Conservation (phyloP, 2,329 filamentous ascomycete genomes). For the Arthroderma uncinatum region DNA sequence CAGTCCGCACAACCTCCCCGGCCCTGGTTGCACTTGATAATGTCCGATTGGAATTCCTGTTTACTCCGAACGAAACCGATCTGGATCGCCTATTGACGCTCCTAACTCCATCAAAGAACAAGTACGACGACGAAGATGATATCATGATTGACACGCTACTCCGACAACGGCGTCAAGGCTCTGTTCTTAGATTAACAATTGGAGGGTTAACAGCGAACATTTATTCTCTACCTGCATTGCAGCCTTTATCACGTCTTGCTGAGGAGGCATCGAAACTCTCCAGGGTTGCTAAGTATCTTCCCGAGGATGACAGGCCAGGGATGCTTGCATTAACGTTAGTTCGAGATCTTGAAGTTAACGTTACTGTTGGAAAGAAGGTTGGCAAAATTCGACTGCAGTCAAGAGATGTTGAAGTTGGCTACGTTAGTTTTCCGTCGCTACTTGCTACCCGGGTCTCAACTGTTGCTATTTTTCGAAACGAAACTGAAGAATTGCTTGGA, state of each 20-base stretch:
- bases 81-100: conserved; percentile 71
- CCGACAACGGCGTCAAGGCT: conserved; percentile 73
- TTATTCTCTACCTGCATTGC: conserved; percentile 52
- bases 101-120: conserved; percentile 82
- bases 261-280: conserved; percentile 73
- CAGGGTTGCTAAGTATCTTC: conserved; percentile 84
- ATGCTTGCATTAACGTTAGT: conserved; percentile 63
- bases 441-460: conserved; percentile 63
- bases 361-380: conserved; percentile 57
- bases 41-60: conserved; percentile 61
- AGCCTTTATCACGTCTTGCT: conserved; percentile 57
- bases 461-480: conserved; percentile 53
- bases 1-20: conserved; percentile 39
- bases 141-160: conserved; percentile 89
- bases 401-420: conserved; percentile 57
- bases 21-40: conserved; percentile 53
- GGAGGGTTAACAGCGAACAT: conserved; percentile 54
- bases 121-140: conserved; percentile 80
- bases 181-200: conserved; percentile 61
- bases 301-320: conserved; percentile 88
- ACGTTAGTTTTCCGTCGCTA: conserved; percentile 76
- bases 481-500: conserved; percentile 59
- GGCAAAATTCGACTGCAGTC: conserved; percentile 52
- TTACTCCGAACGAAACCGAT: conserved; percentile 64
- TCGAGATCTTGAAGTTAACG: conserved; percentile 48